These are phyloP conservation scores for Combretum micranthum DNA, from an alignment of 345 rosid species.

Conservation along the genomic window DNA sequence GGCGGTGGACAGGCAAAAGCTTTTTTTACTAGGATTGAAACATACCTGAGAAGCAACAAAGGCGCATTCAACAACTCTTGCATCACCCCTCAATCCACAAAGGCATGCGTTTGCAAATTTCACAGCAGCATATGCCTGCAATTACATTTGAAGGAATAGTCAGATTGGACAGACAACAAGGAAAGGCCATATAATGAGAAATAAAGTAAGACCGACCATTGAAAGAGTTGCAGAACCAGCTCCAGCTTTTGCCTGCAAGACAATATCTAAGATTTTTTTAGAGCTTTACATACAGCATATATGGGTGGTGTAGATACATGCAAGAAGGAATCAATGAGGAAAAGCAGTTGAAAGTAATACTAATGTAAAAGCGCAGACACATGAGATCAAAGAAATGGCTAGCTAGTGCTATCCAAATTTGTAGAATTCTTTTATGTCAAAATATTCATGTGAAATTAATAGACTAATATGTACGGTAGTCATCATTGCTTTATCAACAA, in stretches of 20 bases:
- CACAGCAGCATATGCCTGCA: slow-evolving; percentile 97
- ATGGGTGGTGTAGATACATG: neutral
- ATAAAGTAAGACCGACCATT: slow-evolving; percentile 46
- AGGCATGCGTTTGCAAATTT: slow-evolving; percentile 96
- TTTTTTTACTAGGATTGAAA: neutral
- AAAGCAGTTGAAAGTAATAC: neutral
- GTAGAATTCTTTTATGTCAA: too few relatives aligned
- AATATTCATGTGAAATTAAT: too few relatives aligned
- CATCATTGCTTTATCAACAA: too few relatives aligned
- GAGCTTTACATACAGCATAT: neutral
- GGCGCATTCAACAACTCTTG: slow-evolving; percentile 61
- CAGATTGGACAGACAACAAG: neutral
- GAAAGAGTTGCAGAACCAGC: slow-evolving; percentile 95
- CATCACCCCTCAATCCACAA: slow-evolving; percentile 78
- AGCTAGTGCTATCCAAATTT: too few relatives aligned
- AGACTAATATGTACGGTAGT: too few relatives aligned
- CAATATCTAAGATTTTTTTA: neutral
- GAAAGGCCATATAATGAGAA: neutral
- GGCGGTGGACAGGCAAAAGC: too few relatives aligned
- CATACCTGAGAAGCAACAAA: slow-evolving; percentile 75
- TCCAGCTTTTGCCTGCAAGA: slow-evolving; percentile 92
- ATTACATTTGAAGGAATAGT: neutral
- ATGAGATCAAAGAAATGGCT: too few relatives aligned
- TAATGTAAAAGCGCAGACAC: too few relatives aligned
- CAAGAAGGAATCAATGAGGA: neutral